Evolutionary conservation across 805 yeast species (phyloP), one percentile per base, ranked within the genome.

Genomic region (Nematodospora valgi): DNA sequence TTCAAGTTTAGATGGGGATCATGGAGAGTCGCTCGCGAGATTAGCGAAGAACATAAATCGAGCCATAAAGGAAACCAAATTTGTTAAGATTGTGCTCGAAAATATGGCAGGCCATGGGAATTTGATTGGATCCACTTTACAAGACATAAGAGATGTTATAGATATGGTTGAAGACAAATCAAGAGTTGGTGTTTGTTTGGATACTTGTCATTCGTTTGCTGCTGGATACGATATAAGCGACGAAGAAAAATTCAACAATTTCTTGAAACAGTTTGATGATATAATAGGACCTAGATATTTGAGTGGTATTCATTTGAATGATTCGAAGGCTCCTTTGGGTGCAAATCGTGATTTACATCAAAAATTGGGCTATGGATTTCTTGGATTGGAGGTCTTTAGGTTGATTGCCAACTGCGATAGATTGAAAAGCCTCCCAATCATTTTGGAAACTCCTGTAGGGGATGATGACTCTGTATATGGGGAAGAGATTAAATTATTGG

Each of bases 91-190:
- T 28, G 94, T 93, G 9, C 70, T 93, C 40, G 98, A 93, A 52
- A 93, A 91, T 53, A 93, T 93, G 98, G 96, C 98, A 2, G 98
- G 98, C 7, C 94, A 87, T 48, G 96, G 96, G 3, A 82, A 85
- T 43, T 72, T 91, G 41, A 82, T 93, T 27, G 98, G 98, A 1
- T 81, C 91, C 3, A 68, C 74, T 27, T 61, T 91, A 19, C 78
- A 83, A 44, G 98, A 93, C 51, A 67, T 93, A 31, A 66, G 72
- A 19, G 74, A 72, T 15, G 89, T 93, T 11, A 86, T 93, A 28
- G 82, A 76, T 23, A 52, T 78, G 68, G 75, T 93, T n/a, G 83
- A 87, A 1, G 76, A 88, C 51, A 89, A 89, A 57, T 54, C 62
- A 1, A 70, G 98, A 38, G 81, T 93, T n/a, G 98, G 98, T 4